These are phyloP conservation scores for Cryptococcus sp. DNA, from an alignment of 1,284 basidiomycete genomes.

Conservation along the genomic window DNA sequence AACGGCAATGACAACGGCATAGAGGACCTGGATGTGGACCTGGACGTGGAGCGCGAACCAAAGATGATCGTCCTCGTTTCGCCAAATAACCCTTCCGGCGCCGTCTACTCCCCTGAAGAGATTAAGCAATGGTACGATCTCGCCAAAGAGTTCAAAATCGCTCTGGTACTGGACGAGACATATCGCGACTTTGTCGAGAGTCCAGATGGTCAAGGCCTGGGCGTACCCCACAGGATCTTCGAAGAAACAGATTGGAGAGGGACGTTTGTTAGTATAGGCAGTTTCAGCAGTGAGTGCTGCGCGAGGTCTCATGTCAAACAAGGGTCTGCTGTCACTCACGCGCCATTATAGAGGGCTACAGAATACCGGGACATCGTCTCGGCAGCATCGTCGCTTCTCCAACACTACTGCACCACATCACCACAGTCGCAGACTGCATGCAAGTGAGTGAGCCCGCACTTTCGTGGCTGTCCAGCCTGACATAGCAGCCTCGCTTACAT, in stretches of 20 bases:
- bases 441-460: constrained; percentile 48
- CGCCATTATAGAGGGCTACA: constrained; percentile 65
- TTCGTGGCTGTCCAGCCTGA: background rate
- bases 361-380: constrained; percentile 80
- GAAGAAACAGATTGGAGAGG: constrained; percentile 62
- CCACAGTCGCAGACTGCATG: constrained; percentile 73
- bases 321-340: background rate
- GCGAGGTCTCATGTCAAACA: background rate
- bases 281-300: constrained; percentile 59
- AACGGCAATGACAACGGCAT: constrained; percentile 5
- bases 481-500: no score
- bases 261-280: constrained; percentile 72
- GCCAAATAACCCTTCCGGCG: constrained; percentile 68
- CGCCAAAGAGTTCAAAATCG: constrained; percentile 62
- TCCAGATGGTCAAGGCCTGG: constrained; percentile 20
- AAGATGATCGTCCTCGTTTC: constrained; percentile 71
- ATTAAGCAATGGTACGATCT: constrained; percentile 68
- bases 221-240: constrained; percentile 48
- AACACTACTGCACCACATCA: constrained; percentile 60
- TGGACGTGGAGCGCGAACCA: constrained; percentile 29
- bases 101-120: constrained; percentile 65
- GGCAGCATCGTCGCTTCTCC: constrained; percentile 73
- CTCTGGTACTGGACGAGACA: constrained; percentile 85
- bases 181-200: constrained; percentile 77
- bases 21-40: constrained; percentile 13